phyloP scores from a whole-genome alignment of 2,329 filamentous ascomycete genomes.

The Cladosporium sp. region DNA sequence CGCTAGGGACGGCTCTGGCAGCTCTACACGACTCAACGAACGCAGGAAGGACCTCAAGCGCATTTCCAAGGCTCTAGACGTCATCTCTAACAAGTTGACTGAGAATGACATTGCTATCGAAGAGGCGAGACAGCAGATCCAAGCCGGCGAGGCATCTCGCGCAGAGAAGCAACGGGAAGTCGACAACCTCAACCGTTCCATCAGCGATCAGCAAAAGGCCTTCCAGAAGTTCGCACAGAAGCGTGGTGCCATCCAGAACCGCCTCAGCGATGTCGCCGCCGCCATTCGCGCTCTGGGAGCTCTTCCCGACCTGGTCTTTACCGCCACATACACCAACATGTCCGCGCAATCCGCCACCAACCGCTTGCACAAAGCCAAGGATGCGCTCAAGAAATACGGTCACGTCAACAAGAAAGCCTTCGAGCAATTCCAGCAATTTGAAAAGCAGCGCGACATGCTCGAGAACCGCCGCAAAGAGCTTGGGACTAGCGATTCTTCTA shows the following conservation, averaged over 20 bases:
- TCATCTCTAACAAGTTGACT: conserved; percentile 63
- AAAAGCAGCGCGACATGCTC: conserved; percentile 80
- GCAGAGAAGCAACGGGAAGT: conserved; percentile 65
- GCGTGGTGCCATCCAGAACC: conserved; percentile 71
- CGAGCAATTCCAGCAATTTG: conserved; percentile 98
- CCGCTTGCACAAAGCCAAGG: conserved; percentile 83
- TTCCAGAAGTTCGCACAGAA: conserved; percentile 91
- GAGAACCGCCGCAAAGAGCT: conserved; percentile 81
- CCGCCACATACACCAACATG: conserved; percentile 74
- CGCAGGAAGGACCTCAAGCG: conserved; percentile 77
- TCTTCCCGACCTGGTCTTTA: conserved; percentile 87
- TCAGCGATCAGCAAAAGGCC: conserved; percentile 79
- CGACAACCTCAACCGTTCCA: conserved; percentile 68
- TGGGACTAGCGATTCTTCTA: conserved; percentile 77
- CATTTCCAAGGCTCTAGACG: conserved; percentile 61
- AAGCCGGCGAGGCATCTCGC: conserved; percentile 54
- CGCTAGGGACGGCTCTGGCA: conserved; percentile 39
- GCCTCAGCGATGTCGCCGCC: conserved; percentile 74
- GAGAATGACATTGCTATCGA: conserved; percentile 74
- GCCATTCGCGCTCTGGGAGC: conserved; percentile 92
- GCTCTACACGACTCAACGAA: conserved; percentile 64
- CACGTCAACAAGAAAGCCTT: conserved; percentile 99
- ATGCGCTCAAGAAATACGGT: conserved; percentile 90
- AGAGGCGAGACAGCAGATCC: conserved; percentile 48
- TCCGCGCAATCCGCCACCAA: conserved; percentile 62